A percentile compares a stretch with the other conserved stretches of the same genome.
phyloP scores from a whole-genome alignment of 169 alveolate species.

The Eimeria brunetti region DNA sequence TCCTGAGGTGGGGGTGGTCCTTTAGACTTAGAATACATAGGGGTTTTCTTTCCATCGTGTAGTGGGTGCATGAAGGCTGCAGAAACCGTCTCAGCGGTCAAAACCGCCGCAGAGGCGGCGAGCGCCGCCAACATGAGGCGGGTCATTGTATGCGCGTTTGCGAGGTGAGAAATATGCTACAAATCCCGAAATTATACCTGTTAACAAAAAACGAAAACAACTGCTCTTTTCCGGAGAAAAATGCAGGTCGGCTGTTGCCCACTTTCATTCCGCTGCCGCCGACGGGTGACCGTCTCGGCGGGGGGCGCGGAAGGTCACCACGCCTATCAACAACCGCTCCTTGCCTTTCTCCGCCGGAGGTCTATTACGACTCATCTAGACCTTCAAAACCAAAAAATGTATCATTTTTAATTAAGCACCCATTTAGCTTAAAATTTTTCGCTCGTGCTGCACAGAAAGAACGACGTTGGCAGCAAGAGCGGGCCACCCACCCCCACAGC shows the following conservation, averaged over 20 bases:
- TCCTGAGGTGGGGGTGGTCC: conserved; percentile 51
- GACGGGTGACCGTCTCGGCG: conserved; percentile 40
- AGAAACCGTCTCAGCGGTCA: conserved; percentile 38
- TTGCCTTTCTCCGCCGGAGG: conserved; percentile 53
- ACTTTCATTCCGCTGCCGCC: conserved; percentile 20
- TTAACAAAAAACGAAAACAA: background rate
- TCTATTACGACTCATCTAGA: conserved; percentile 11
- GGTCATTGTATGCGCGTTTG: conserved; percentile 30
- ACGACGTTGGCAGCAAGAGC: background rate
- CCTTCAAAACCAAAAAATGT: background rate
- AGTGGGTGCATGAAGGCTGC: conserved; percentile 69
- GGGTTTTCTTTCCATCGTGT: conserved; percentile 24
- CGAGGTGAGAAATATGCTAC: background rate
- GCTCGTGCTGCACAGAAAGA: background rate
- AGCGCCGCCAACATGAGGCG: conserved; percentile 76
- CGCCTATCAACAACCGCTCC: conserved; percentile 65
- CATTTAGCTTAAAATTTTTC: background rate
- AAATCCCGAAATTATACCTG: conserved; percentile 44
- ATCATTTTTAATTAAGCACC: background rate
- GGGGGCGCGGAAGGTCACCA: conserved; percentile 68
- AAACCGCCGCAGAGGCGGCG: conserved; percentile 75
- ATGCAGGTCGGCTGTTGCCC: conserved; percentile 13
- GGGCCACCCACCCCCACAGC: conserved; percentile 19
- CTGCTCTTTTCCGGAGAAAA: conserved; percentile 30
- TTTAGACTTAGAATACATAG: conserved; percentile 10